phyloP scores from a whole-genome alignment of 2,329 filamentous ascomycete species.

The Penicillium crustosum region DNA sequence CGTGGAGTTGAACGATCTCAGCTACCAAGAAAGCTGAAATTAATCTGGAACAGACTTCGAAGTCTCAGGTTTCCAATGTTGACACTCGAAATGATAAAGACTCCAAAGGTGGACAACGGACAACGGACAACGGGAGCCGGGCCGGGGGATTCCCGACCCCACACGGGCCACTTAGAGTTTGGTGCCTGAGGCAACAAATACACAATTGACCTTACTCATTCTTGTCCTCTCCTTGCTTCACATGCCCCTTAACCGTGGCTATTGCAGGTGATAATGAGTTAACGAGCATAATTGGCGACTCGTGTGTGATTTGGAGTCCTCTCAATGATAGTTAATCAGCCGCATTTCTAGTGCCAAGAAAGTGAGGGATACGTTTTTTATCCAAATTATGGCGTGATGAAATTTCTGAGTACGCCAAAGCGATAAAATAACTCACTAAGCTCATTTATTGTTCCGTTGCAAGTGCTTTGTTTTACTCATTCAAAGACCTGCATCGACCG shows the following conservation, averaged over 20 bases:
- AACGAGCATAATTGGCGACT: neutral
- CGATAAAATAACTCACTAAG: neutral
- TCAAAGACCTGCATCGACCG: too few relatives aligned
- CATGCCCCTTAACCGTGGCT: neutral
- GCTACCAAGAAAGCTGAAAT: neutral
- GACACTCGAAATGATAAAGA: neutral
- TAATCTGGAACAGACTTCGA: neutral
- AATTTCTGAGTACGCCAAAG: neutral
- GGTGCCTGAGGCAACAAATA: neutral
- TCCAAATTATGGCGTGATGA: neutral
- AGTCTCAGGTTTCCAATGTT: neutral
- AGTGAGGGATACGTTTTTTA: neutral
- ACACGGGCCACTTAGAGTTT: neutral
- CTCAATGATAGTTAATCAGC: neutral
- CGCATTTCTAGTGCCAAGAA: neutral
- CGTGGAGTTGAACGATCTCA: neutral
- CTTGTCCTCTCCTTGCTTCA: neutral
- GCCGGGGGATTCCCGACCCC: neutral
- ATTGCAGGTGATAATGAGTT: neutral
- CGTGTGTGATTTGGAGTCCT: neutral
- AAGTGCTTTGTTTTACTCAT: neutral
- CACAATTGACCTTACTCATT: neutral
- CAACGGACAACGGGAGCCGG: neutral
- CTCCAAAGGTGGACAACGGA: neutral
- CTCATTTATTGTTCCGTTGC: too few relatives aligned